Evolutionary conservation across 768 basidiomycete genomes (phyloP), one percentile per base, ranked within the genome.

Genomic region (Clathrus columnatus): DNA sequence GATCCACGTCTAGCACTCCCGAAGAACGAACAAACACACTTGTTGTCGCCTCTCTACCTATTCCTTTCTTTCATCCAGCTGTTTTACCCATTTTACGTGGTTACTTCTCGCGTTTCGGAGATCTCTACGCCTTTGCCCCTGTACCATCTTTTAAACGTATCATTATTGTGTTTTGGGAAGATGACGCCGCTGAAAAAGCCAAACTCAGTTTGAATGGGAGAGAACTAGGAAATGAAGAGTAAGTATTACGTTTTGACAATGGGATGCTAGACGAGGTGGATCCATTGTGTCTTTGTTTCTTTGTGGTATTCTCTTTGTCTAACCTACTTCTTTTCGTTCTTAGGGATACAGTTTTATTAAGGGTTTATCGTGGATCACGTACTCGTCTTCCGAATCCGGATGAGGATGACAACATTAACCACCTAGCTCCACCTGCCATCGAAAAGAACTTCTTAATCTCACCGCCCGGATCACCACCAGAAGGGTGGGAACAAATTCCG

Each of bases 401-500:
- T 27, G 63, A 61, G 45, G 61, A 64, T 47, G 62, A 60, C 60
- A 62, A 50, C 65, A 56, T 46, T 49, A 60, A 76, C 61, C 82
- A 84, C 63, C 78, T 94, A 30, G 79, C 76, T 42, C 91, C 93
- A 0, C 95, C 95, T 0, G 70, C 77, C 0, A 61, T 84, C 36
- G 87, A 93, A 62, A 91, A 91, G 70, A 98, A 98, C 71, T 98
- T 97, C 71, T 78, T 99, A 47, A 94, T 99, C 60, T 98, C 96
- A 0, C 96, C 96, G 0, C 96, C 96, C 3, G 96, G 96, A 4
- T 96, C 93, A 0, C 96, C 96, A 0, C 96, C 96, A 0, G 84
- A 94, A 1, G 96, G 94, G 2, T 99, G 96, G 96, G 92, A 96
- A 65, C 91, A 79, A 21, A 80, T 93, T 55, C 74, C 74, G 49